phyloP scores from a whole-genome alignment of 805 yeast species.

The Sugiyamaella chiloensis region DNA sequence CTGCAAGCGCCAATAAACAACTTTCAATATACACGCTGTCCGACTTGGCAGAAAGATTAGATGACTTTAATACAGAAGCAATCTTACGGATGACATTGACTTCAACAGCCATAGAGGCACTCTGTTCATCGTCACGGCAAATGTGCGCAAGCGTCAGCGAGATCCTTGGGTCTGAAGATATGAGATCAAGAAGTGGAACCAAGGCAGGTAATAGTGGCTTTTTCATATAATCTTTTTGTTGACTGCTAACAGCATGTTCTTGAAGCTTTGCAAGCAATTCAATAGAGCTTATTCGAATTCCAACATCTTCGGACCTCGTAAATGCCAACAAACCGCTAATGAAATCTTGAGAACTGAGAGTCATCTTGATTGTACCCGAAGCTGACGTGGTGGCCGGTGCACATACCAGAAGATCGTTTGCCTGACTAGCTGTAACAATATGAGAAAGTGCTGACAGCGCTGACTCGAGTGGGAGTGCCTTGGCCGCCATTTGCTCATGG shows the following conservation, averaged over 20 bases:
- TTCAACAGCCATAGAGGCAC: slow-evolving; percentile 33
- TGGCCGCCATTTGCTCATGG: not conserved
- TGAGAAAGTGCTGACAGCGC: slow-evolving; percentile 27
- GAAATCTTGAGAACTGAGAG: slow-evolving; percentile 12
- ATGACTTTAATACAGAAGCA: slow-evolving; percentile 19
- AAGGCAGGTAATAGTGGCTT: slow-evolving; percentile 31
- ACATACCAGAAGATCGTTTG: slow-evolving; percentile 5
- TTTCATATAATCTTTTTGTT: slow-evolving; percentile 20
- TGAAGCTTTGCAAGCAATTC: slow-evolving; percentile 27
- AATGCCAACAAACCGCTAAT: slow-evolving; percentile 20
- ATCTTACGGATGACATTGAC: slow-evolving; percentile 32
- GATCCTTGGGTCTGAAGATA: slow-evolving; percentile 25
- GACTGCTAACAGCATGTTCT: slow-evolving; percentile 18
- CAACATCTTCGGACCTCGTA: slow-evolving; percentile 20
- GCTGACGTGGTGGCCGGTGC: not conserved
- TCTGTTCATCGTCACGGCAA: slow-evolving; percentile 32
- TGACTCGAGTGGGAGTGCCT: slow-evolving; percentile 17
- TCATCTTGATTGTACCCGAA: slow-evolving; percentile 2
- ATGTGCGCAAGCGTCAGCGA: slow-evolving; percentile 29
- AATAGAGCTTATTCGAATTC: slow-evolving; percentile 24
- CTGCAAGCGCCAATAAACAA: slow-evolving; percentile 32
- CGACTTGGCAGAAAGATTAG: slow-evolving; percentile 21
- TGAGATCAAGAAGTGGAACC: slow-evolving; percentile 30
- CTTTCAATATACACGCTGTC: slow-evolving; percentile 29
- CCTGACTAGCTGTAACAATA: slow-evolving; percentile 17